Evolutionary conservation across 345 rosid genomes (phyloP).

Genomic region (Eutrema heterophyllum): DNA sequence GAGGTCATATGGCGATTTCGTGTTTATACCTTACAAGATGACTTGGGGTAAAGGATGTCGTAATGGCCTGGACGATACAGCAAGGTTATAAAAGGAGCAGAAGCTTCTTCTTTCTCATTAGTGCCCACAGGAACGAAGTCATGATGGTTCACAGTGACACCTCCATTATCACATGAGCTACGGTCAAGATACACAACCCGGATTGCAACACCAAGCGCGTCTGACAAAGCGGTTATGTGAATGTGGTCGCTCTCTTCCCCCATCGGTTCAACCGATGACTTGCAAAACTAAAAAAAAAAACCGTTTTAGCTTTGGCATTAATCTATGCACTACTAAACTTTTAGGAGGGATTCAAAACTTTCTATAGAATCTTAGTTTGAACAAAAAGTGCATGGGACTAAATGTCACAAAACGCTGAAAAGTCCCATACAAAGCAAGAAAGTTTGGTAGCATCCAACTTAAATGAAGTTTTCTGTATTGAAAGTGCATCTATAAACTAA

Average conservation of each 20-base stretch:
- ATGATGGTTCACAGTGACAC: conserved; percentile 84
- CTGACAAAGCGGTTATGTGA: conserved; percentile 93
- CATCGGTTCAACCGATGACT: conserved; percentile 98
- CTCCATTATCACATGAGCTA: conserved; percentile 74
- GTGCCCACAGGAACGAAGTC: conserved; percentile 67
- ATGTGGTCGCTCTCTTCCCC: conserved; percentile 99
- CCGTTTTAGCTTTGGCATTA: conserved; percentile 2
- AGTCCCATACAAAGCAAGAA: neutral
- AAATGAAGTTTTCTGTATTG: neutral
- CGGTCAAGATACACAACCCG: conserved; percentile 94
- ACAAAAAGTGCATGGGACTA: neutral
- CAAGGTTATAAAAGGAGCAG: conserved; percentile 71
- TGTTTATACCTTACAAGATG: conserved; percentile 29
- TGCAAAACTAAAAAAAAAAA: conserved; percentile 71
- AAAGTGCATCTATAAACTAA: neutral
- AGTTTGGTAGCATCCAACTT: neutral
- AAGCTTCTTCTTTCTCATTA: conserved; percentile 29
- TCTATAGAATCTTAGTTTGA: neutral
- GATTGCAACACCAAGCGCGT: conserved; percentile 87
- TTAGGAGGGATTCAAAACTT: neutral
- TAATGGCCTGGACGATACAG: conserved; percentile 99
- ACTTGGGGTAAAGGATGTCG: conserved; percentile 88
- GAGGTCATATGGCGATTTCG: neutral
- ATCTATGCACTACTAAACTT: neutral
- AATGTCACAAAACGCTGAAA: neutral